Percentiles rank a stretch among this genome's conserved stretches.
Conservation (phyloP, 768 basidiomycete genomes). For the Tulasnella sp. region DNA sequence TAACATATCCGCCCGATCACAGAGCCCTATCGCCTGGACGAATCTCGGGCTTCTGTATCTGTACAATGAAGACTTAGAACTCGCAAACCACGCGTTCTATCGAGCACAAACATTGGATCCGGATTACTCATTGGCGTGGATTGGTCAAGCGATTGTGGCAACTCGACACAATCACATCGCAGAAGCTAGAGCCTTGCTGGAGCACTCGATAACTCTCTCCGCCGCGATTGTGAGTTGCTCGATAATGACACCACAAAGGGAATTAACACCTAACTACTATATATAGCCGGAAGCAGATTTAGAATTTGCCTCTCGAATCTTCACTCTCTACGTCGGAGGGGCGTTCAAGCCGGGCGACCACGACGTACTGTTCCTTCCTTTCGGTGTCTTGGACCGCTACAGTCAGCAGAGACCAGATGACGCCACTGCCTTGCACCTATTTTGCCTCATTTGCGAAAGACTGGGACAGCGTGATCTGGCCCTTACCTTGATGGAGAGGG, state of each 20-base stretch:
- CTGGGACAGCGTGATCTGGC: slow-evolving; percentile 64
- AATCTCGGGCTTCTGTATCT: slow-evolving; percentile 85
- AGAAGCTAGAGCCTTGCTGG: slow-evolving; percentile 62
- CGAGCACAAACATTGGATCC: slow-evolving; percentile 89
- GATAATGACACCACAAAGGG: background rate
- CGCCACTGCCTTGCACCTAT: slow-evolving; percentile 69
- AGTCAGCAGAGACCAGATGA: slow-evolving; percentile 59
- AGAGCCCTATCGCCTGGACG: slow-evolving; percentile 76
- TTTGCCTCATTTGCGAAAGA: slow-evolving; percentile 77
- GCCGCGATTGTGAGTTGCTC: slow-evolving; percentile 46
- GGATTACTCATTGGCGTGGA: slow-evolving; percentile 81
- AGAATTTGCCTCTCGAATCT: slow-evolving; percentile 57
- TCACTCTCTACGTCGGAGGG: slow-evolving; percentile 33
- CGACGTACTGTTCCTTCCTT: slow-evolving; percentile 61
- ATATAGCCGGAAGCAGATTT: slow-evolving; percentile 72
- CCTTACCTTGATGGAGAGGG: slow-evolving; percentile 46
- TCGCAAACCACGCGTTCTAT: slow-evolving; percentile 79
- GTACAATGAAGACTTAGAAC: slow-evolving; percentile 63
- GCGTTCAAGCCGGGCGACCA: slow-evolving; percentile 24
- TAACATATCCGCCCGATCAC: slow-evolving; percentile 14
- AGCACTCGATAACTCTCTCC: slow-evolving; percentile 59
- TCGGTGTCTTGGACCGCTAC: slow-evolving; percentile 75
- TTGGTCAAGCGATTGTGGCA: slow-evolving; percentile 77
- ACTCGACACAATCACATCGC: slow-evolving; percentile 46
- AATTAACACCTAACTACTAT: background rate